These are phyloP conservation scores for Nadsonia starkeyi-henricii DNA, from an alignment of 1,139 yeast genomes.

Conservation along the genomic window DNA sequence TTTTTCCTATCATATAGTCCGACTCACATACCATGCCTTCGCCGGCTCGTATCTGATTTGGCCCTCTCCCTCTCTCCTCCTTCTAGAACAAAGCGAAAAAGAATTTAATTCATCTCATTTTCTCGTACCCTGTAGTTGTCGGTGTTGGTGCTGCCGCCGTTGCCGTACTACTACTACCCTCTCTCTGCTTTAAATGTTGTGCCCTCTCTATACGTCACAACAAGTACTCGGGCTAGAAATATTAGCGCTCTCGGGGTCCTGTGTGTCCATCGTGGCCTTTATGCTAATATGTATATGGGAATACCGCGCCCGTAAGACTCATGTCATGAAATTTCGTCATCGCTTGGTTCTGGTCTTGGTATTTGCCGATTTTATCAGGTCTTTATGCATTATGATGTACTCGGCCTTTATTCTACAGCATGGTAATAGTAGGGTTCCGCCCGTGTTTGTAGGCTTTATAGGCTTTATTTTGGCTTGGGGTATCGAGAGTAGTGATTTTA, in stretches of 20 bases:
- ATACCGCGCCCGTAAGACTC: background rate
- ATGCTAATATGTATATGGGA: background rate
- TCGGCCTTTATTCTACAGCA: background rate
- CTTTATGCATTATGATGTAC: constrained; percentile 1
- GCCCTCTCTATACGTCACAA: background rate
- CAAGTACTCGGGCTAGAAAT: background rate
- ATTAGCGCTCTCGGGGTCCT: no score
- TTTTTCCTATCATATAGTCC: no score
- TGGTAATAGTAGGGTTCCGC: background rate
- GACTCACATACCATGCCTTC: no score
- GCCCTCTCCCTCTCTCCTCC: no score
- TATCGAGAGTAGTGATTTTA: constrained; percentile 4
- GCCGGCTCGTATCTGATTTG: no score
- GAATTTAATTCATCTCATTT: no score
- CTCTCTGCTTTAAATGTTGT: no score
- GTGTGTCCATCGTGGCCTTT: no score
- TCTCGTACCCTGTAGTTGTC: no score
- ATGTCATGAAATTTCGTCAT: constrained; percentile 3
- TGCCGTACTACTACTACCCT: no score
- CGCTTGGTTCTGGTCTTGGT: constrained; percentile 2
- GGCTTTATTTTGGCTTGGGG: constrained; percentile 4
- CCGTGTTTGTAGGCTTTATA: constrained; percentile 1
- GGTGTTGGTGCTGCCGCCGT: no score
- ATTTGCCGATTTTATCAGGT: constrained; percentile 4
- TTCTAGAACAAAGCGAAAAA: no score